A percentile compares a stretch with the other conserved stretches of the same genome.
These are phyloP conservation scores for Pythium periplocum DNA, from an alignment of 352 stramenopile species.

Conservation along the genomic window DNA sequence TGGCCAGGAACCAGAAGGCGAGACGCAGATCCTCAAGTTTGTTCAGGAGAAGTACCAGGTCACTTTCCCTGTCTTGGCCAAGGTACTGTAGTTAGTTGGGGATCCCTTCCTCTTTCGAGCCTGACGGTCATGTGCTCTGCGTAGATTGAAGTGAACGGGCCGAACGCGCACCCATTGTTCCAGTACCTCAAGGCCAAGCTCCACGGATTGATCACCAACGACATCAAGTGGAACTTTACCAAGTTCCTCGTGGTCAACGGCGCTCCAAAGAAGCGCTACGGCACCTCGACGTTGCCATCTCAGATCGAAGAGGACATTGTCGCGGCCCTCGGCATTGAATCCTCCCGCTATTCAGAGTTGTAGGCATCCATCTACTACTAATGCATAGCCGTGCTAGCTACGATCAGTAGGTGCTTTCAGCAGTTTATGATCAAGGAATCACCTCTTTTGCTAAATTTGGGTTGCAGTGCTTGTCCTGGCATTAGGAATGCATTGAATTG, in stretches of 20 bases:
- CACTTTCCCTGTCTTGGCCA: slow-evolving; percentile 85
- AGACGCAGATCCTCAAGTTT: slow-evolving; percentile 75
- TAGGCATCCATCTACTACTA: too few relatives aligned
- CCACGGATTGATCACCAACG: slow-evolving; percentile 54
- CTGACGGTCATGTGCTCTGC: neutral
- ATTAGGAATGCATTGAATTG: too few relatives aligned
- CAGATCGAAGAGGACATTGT: slow-evolving; percentile 65
- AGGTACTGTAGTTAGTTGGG: slow-evolving; percentile 24
- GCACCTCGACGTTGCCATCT: slow-evolving; percentile 53
- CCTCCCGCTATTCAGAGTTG: too few relatives aligned
- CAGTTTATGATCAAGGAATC: too few relatives aligned
- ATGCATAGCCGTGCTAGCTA: too few relatives aligned
- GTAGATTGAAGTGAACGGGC: slow-evolving; percentile 93
- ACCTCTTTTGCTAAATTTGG: too few relatives aligned
- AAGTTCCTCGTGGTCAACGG: slow-evolving; percentile 84
- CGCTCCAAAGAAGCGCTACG: slow-evolving; percentile 64
- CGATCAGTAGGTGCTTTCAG: too few relatives aligned
- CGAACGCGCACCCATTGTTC: slow-evolving; percentile 84
- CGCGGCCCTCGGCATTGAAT: slow-evolving; percentile 24
- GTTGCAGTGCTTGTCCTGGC: too few relatives aligned
- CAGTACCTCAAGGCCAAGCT: slow-evolving; percentile 83
- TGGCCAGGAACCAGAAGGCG: slow-evolving; percentile 75
- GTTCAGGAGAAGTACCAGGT: slow-evolving; percentile 64
- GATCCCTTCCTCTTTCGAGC: neutral
- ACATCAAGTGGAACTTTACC: slow-evolving; percentile 89